These are phyloP conservation scores for Metrosideros polymorpha DNA, from an alignment of 441 rosid genomes.

Conservation along the genomic window DNA sequence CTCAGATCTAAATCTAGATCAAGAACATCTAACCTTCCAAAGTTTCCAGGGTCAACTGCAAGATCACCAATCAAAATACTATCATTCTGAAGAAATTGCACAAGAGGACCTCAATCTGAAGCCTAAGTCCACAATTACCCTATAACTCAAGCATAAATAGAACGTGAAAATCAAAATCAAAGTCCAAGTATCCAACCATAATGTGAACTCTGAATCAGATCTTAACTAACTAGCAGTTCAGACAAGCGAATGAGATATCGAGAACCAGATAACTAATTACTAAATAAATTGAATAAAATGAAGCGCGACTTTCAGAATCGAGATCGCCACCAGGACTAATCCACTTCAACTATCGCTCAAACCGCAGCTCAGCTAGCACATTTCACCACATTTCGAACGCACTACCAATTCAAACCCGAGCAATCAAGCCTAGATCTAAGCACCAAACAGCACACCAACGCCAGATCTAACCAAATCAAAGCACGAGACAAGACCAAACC, in stretches of 20 bases:
- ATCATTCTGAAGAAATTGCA: not conserved
- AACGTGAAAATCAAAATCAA: not conserved
- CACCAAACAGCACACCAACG: not conserved
- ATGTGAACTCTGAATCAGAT: not conserved
- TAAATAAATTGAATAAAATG: not conserved
- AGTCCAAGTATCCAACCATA: not conserved
- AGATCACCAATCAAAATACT: not conserved
- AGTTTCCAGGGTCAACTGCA: not conserved
- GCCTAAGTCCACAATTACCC: not conserved
- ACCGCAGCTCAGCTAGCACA: conserved; percentile 15
- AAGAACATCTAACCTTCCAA: not conserved
- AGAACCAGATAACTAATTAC: not conserved
- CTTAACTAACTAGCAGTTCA: not conserved
- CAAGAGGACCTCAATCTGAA: not conserved
- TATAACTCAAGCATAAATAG: not conserved
- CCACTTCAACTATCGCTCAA: not conserved
- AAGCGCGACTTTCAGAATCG: not conserved
- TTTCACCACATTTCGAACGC: not conserved
- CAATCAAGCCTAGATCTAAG: not conserved
- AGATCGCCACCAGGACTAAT: not conserved
- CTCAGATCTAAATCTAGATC: not conserved
- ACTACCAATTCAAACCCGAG: not conserved
- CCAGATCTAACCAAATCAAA: conserved; percentile 4
- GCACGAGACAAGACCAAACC: not conserved
- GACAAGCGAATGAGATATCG: not conserved